Percentiles rank a stretch among this genome's conserved stretches.
These are phyloP conservation scores for Babesia sp. DNA, from an alignment of 169 alveolate genomes.

Conservation along the genomic window DNA sequence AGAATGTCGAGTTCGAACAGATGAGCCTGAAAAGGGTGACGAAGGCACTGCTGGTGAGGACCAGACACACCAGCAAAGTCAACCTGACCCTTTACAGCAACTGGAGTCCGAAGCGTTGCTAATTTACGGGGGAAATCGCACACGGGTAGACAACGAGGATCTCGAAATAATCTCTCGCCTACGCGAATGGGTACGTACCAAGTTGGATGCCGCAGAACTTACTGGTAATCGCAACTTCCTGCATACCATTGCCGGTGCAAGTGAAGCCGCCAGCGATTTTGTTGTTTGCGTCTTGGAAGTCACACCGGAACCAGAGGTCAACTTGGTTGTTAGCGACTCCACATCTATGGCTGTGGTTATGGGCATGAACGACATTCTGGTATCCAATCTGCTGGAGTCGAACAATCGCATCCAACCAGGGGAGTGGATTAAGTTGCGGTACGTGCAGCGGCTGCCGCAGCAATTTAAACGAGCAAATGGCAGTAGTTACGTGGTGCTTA, in stretches of 20 bases:
- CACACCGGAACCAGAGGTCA: slow-evolving; percentile 9
- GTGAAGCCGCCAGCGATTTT: slow-evolving; percentile 21
- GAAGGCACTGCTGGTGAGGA: background rate
- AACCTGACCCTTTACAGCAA: background rate
- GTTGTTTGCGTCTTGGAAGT: slow-evolving; percentile 51
- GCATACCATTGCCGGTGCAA: slow-evolving; percentile 29
- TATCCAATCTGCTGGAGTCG: slow-evolving; percentile 40
- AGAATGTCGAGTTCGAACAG: background rate
- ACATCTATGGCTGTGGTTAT: slow-evolving; percentile 42
- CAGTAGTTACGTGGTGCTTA: slow-evolving; percentile 6
- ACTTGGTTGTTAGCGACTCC: slow-evolving; percentile 47
- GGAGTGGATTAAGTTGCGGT: slow-evolving; percentile 61
- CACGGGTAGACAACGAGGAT: slow-evolving; percentile 30
- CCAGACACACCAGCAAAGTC: background rate
- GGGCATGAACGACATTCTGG: slow-evolving; percentile 25
- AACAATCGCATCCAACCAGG: slow-evolving; percentile 47
- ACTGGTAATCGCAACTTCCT: slow-evolving; percentile 10
- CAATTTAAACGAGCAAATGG: slow-evolving; percentile 20
- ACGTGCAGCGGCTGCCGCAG: slow-evolving; percentile 2
- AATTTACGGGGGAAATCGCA: background rate
- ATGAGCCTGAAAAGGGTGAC: background rate
- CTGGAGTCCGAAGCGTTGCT: slow-evolving; percentile 30
- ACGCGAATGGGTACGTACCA: slow-evolving; percentile 35
- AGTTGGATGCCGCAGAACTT: slow-evolving; percentile 23
- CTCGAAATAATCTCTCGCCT: background rate